Base-by-base conservation (phyloP, 352 stramenopile species). In the Pythium oligandrum region DNA sequence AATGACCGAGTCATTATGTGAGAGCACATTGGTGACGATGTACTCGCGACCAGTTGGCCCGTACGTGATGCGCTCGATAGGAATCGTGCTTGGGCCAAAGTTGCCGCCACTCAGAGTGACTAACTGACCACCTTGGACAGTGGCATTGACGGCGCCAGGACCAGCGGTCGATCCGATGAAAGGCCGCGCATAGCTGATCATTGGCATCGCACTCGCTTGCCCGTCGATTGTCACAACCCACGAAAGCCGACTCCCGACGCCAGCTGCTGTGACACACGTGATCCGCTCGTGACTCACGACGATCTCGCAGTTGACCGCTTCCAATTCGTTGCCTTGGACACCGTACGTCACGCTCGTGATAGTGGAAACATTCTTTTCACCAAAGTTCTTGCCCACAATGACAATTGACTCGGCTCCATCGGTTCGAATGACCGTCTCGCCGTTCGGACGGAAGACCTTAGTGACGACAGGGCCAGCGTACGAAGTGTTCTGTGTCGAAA, bases 221-320 rank as follows among this genome's bases (percentile, higher is more conserved):
- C 63, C 71, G 50, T 86, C 73, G 45, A 86, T 66, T 8, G 73
- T 79, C 0, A 86, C 69, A n/a, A 83, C 71, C 73, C 75, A 86
- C 26, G 64, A 59, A 2, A 86, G 57, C 0, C 69, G 71, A 53
- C 59, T 77, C 0, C 75, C 75, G 0, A 86, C 75, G 7, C 75
- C 75, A 54, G 75, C 55, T 0, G 62, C 62, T 3, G 75, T 86
- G 7, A 53, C 64, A 38, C 75, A 86, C 1, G 67, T 0, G 17
- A 86, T 81, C 8, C 71, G 70, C 46, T 86, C 75, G 52, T 86
- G 64, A 26, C 63, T 65, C 2, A 84, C 65, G 4, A 82, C 64
- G 36, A 86, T 78, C 0, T 54, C 44, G 42, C 75, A 86, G 6
- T 66, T 43, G 0, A 6, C 48, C 0, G 75, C 73, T 0, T 36